phyloP scores from a whole-genome alignment of 2,329 filamentous ascomycete genomes.

The Neonectria sp. region DNA sequence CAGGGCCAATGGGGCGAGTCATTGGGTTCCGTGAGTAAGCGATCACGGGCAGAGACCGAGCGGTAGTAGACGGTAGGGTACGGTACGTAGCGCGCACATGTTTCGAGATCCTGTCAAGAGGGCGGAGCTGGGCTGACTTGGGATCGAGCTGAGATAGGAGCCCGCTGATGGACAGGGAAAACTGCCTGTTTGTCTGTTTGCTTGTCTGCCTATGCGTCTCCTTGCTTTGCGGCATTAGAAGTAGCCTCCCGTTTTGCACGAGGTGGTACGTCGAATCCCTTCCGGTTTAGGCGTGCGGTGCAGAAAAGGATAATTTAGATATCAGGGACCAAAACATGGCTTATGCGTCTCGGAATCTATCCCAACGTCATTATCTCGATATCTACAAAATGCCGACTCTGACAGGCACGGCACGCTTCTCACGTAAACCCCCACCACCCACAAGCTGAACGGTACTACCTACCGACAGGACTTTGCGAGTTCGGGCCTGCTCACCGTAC shows the following conservation, averaged over 20 bases:
- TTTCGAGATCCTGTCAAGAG: conserved; percentile 1
- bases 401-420: conserved; percentile 1
- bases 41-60: conserved; percentile 27
- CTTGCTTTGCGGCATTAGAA: conserved; percentile 15
- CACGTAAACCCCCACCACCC: not conserved
- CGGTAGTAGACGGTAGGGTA: conserved; percentile 1
- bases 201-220: not conserved
- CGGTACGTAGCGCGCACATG: not conserved
- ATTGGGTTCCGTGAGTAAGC: conserved; percentile 6
- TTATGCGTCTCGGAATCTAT: not conserved
- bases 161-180: not conserved
- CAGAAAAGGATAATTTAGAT: not conserved
- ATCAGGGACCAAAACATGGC: not conserved
- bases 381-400: not conserved
- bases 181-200: not conserved
- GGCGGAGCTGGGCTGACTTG: conserved; percentile 8
- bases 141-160: conserved; percentile 6
- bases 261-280: conserved; percentile 12
- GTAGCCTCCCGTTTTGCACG: not conserved
- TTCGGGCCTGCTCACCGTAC: not conserved
- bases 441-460: not conserved
- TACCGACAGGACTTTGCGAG: not conserved
- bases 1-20: conserved; percentile 18
- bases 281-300: conserved; percentile 14
- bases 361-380: conserved; percentile 14